These are phyloP conservation scores for Porpolomopsis calyptriformis DNA, from an alignment of 768 basidiomycete genomes.

Conservation along the genomic window DNA sequence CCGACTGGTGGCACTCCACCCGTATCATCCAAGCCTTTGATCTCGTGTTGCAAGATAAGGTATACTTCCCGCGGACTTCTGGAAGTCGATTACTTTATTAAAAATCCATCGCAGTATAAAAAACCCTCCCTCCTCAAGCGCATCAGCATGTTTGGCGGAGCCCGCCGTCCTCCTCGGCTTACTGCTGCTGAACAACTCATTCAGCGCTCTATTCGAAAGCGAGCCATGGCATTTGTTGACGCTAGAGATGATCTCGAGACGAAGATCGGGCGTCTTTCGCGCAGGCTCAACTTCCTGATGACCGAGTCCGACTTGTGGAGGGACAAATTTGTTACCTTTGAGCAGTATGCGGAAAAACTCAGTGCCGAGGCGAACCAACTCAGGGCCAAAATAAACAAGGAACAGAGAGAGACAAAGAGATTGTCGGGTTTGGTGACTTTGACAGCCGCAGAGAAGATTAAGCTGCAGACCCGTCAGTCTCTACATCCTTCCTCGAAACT, in stretches of 20 bases:
- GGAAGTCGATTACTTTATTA: conserved; percentile 7
- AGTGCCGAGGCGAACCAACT: conserved; percentile 80
- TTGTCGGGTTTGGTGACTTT: conserved; percentile 69
- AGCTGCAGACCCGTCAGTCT: conserved; percentile 65
- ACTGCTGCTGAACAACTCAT: conserved; percentile 76
- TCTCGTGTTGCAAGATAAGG: conserved; percentile 75
- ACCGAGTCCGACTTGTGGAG: conserved; percentile 85
- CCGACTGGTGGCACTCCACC: conserved; percentile 92
- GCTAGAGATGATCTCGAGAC: conserved; percentile 89
- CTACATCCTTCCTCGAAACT: background rate
- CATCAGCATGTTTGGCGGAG: conserved; percentile 65
- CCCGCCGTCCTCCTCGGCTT: conserved; percentile 60
- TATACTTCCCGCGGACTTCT: conserved; percentile 18
- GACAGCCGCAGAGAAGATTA: conserved; percentile 68
- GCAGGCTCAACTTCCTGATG: conserved; percentile 85
- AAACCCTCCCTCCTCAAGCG: conserved; percentile 83
- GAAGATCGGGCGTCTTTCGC: conserved; percentile 79
- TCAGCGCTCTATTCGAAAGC: conserved; percentile 81
- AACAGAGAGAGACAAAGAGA: conserved; percentile 80
- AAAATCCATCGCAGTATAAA: conserved; percentile 48
- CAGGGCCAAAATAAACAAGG: conserved; percentile 79
- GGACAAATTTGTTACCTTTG: conserved; percentile 89
- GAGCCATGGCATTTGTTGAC: conserved; percentile 91
- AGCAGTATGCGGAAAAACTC: conserved; percentile 86
- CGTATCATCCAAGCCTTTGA: conserved; percentile 88